Evolutionary conservation across 441 rosid genomes (phyloP), one percentile per base, ranked within the genome.

Genomic region (Viola pubescens): DNA sequence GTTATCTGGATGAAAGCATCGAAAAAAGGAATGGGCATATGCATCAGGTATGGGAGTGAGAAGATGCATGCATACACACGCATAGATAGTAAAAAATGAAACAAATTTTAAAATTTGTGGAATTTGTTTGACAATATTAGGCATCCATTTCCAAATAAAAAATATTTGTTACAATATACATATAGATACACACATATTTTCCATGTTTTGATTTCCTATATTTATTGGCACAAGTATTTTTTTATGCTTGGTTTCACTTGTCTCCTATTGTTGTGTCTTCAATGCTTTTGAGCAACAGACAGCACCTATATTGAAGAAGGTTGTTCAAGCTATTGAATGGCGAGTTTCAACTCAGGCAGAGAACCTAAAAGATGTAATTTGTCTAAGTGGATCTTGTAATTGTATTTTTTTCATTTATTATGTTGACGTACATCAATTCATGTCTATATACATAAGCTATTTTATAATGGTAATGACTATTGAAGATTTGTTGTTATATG

Each of bases 301-400:
- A 77, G 82, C 91, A 73, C 73, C 68, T 62, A 65, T 84, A 42
- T 63, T 89, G 82, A 84, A 79, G 63, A 81, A 84, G 72, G 76
- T 83, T 61, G 65, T 91, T 62, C 82, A 82, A 67, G 77, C 77
- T 74, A 78, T 91, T 62, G 89, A 94, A 76, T 83, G 77, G 50
- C 81, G 91, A 69, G 75, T 88, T 73, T 85, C 92, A 64, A 78
- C 69, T 62, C 89, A 76, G 75, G 88, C 86, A 56, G 88, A 85
- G 47, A 87, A 73, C 70, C 44, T 87, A 59, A 84, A 82, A 81
- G 82, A 79, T 74, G 99, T 91, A 87, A 56, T 63, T 26, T 26
- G 34, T 26, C 34, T 26, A 26, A 26, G 34, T 26, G 34, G 34
- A 26, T 26, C 34, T 26, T 26, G 34, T 2, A 26, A 26, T 26